Percentiles rank a stretch among this genome's conserved stretches.
Conservation (phyloP, 2,329 filamentous ascomycete genomes). For the Pestalotiopsis sp. region DNA sequence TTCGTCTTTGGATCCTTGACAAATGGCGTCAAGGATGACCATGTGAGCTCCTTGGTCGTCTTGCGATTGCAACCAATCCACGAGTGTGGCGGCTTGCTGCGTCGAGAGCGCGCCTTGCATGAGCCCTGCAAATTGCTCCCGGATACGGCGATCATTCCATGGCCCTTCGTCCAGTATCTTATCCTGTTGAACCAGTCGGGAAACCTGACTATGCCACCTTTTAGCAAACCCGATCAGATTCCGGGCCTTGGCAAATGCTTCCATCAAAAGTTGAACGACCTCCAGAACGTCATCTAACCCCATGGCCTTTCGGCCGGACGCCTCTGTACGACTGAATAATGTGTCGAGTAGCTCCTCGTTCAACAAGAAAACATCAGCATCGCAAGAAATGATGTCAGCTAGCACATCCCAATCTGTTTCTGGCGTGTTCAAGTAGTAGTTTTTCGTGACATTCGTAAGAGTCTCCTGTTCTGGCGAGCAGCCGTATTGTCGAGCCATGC, state of each 20-base stretch:
- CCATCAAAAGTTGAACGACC: slow-evolving; percentile 41
- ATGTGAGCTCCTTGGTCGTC: slow-evolving; percentile 28
- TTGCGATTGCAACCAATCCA: slow-evolving; percentile 36
- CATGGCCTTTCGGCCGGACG: slow-evolving; percentile 21
- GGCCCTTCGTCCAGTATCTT: slow-evolving; percentile 19
- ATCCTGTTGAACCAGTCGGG: slow-evolving; percentile 14
- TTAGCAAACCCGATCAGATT: slow-evolving; percentile 41
- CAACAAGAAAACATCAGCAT: slow-evolving; percentile 47
- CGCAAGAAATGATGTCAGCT: slow-evolving; percentile 44
- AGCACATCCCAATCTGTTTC: slow-evolving; percentile 42
- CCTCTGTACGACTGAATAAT: slow-evolving; percentile 35
- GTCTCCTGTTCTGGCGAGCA: slow-evolving; percentile 35
- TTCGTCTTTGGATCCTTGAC: slow-evolving; percentile 36
- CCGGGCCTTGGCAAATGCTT: slow-evolving; percentile 41
- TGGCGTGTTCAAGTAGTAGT: slow-evolving; percentile 24
- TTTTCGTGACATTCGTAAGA: slow-evolving; percentile 33
- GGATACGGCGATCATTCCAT: slow-evolving; percentile 30
- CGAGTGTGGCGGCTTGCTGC: slow-evolving; percentile 37
- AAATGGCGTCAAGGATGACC: slow-evolving; percentile 41
- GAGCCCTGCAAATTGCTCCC: slow-evolving; percentile 28
- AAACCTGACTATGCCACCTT: slow-evolving; percentile 37
- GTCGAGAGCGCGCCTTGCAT: slow-evolving; percentile 38
- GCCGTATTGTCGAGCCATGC: slow-evolving; percentile 36
- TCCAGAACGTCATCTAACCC: slow-evolving; percentile 30
- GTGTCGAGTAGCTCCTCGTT: slow-evolving; percentile 31